phyloP scores from a whole-genome alignment of 768 basidiomycete species.

The Dacryopinax primogenitus region DNA sequence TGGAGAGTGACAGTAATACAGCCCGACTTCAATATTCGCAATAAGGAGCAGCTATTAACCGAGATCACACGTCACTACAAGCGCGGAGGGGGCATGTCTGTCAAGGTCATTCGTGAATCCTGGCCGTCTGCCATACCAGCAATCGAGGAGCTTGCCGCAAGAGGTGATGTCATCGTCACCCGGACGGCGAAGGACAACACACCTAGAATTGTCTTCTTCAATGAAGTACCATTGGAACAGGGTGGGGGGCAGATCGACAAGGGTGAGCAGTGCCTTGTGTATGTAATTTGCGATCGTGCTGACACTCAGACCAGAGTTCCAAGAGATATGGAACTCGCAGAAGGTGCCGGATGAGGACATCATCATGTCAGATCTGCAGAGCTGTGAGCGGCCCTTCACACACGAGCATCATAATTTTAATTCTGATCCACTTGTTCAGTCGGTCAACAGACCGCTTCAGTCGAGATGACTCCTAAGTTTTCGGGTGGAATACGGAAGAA shows the following conservation, averaged over 20 bases:
- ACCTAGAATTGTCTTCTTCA: conserved; percentile 78
- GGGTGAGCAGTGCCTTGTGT: conserved; percentile 35
- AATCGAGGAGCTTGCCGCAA: conserved; percentile 79
- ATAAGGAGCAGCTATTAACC: conserved; percentile 66
- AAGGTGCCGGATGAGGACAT: conserved; percentile 80
- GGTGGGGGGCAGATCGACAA: conserved; percentile 66
- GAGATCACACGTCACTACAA: conserved; percentile 78
- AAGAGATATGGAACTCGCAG: conserved; percentile 73
- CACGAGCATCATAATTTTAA: too few species aligned
- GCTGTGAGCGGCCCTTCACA: conserved; percentile 35
- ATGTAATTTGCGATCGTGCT: neutral
- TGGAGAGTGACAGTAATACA: conserved; percentile 21
- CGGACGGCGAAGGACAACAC: conserved; percentile 73
- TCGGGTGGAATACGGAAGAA: conserved; percentile 55
- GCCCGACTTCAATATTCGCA: conserved; percentile 79
- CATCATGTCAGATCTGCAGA: conserved; percentile 59
- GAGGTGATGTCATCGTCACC: conserved; percentile 80
- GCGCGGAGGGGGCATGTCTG: conserved; percentile 72
- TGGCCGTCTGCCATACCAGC: conserved; percentile 79
- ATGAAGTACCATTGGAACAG: conserved; percentile 68
- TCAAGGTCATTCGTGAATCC: conserved; percentile 73
- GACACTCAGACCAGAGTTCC: conserved; percentile 48
- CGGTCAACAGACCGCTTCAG: conserved; percentile 67
- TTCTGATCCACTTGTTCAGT: conserved; percentile 32
- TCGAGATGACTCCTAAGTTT: conserved; percentile 46